Percentiles rank a stretch among this genome's conserved stretches.
These are phyloP conservation scores for Asparagopsis taxiformis DNA, from an alignment of 31 red algal genomes.

Conservation along the genomic window DNA sequence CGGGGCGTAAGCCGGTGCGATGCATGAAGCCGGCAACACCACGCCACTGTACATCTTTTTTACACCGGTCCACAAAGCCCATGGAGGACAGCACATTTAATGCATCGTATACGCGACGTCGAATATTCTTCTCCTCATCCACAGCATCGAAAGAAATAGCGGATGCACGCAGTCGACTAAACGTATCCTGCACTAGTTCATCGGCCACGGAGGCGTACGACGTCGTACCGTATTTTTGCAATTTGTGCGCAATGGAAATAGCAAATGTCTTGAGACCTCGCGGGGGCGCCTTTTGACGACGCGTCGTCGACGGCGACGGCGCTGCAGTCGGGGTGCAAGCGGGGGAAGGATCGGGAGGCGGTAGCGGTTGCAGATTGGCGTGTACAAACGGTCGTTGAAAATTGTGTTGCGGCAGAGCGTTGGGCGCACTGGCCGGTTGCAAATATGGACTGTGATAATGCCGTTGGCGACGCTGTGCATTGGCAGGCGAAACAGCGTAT, in stretches of 20 bases:
- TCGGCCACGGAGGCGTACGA: conserved; percentile 9
- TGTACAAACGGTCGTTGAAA: no score
- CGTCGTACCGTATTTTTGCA: not conserved
- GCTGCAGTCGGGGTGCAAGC: no score
- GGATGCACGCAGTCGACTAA: not conserved
- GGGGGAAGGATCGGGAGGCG: no score
- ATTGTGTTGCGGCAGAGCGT: no score
- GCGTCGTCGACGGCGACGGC: no score
- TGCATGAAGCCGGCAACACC: conserved; percentile 6
- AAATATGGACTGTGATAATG: no score
- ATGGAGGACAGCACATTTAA: conserved; percentile 10
- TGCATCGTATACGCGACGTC: conserved; percentile 12
- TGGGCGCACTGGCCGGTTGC: no score
- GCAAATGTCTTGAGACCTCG: conserved; percentile 11
- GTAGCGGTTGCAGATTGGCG: no score
- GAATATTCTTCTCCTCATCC: conserved; percentile 11
- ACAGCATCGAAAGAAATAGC: not conserved
- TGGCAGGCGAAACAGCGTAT: no score
- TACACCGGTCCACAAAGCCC: conserved; percentile 7
- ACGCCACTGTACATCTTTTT: conserved; percentile 3
- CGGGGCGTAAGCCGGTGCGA: not conserved
- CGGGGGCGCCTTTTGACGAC: no score
- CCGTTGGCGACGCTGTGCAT: no score
- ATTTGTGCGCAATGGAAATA: conserved; percentile 2
- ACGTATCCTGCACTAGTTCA: conserved; percentile 2